Evolutionary conservation across 352 stramenopile species (phyloP).

Genomic region (Pythium brachiatum): DNA sequence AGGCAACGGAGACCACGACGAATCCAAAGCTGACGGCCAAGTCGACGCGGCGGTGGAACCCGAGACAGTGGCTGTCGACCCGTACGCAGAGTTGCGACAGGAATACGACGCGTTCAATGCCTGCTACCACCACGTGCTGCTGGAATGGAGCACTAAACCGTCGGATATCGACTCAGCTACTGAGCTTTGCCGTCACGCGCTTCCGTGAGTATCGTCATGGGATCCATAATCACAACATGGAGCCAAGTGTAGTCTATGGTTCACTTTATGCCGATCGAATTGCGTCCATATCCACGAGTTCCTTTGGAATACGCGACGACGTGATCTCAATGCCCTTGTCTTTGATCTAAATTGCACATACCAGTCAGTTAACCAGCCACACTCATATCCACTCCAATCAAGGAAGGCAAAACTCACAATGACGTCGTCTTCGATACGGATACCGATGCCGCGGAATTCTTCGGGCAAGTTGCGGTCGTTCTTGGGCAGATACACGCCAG

Average conservation of each 20-base stretch:
- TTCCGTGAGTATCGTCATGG: neutral
- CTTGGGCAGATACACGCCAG: slow-evolving; percentile 81
- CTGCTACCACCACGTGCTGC: slow-evolving; percentile 42
- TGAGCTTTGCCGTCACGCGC: neutral
- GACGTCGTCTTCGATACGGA: slow-evolving; percentile 86
- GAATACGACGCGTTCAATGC: slow-evolving; percentile 49
- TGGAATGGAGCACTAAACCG: slow-evolving; percentile 41
- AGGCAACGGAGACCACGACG: neutral
- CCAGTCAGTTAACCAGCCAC: neutral
- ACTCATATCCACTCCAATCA: neutral
- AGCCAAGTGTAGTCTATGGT: neutral
- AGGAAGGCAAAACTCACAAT: slow-evolving; percentile 43
- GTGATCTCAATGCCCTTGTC: slow-evolving; percentile 74
- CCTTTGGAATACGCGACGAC: slow-evolving; percentile 65
- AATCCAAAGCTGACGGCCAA: too few relatives aligned
- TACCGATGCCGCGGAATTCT: slow-evolving; percentile 80
- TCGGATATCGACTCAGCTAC: slow-evolving; percentile 15
- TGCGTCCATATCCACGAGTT: slow-evolving; percentile 63
- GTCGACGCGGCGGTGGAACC: neutral
- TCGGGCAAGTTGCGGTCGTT: slow-evolving; percentile 57
- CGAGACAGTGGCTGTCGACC: neutral
- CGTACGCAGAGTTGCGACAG: slow-evolving; percentile 19
- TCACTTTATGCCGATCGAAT: slow-evolving; percentile 40
- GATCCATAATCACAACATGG: neutral
- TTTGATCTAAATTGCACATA: slow-evolving; percentile 49